Percentiles rank a stretch among this genome's conserved stretches.
Conservation (phyloP, 2,329 filamentous ascomycete genomes). For the Fusarium pseudograminearum region DNA sequence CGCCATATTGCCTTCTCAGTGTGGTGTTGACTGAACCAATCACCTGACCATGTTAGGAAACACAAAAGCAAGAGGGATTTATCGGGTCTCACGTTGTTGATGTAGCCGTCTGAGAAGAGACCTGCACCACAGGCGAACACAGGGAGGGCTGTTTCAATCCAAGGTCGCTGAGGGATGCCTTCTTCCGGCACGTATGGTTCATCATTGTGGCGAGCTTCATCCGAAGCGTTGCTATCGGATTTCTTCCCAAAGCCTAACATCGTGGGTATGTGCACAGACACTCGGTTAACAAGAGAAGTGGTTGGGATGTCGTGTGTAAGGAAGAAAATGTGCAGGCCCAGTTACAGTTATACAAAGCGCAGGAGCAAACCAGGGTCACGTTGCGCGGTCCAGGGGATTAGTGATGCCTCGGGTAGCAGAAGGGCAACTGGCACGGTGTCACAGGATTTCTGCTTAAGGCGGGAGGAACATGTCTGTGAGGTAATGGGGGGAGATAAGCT, state of each 20-base stretch:
- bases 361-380: not conserved
- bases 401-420: constrained; percentile 17
- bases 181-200: constrained; percentile 6
- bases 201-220: constrained; percentile 14
- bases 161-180: constrained; percentile 26
- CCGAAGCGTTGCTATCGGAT: constrained; percentile 21
- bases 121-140: constrained; percentile 91
- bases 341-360: constrained; percentile 10
- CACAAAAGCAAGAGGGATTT: not conserved
- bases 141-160: constrained; percentile 61
- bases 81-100: constrained; percentile 76
- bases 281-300: not conserved
- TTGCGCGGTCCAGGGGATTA: not conserved
- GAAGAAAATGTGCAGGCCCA: constrained; percentile 9
- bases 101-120: constrained; percentile 90
- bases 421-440: constrained; percentile 8
- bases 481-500: constrained; percentile 17
- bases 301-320: not conserved
- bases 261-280: not conserved
- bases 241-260: constrained; percentile 41
- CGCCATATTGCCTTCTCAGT: constrained; percentile 74
- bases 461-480: not conserved
- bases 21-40: constrained; percentile 90
- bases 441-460: constrained; percentile 7
- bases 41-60: constrained; percentile 63